Base-by-base conservation (phyloP, 106 monocot genomes). In the Allium fistulosum region DNA sequence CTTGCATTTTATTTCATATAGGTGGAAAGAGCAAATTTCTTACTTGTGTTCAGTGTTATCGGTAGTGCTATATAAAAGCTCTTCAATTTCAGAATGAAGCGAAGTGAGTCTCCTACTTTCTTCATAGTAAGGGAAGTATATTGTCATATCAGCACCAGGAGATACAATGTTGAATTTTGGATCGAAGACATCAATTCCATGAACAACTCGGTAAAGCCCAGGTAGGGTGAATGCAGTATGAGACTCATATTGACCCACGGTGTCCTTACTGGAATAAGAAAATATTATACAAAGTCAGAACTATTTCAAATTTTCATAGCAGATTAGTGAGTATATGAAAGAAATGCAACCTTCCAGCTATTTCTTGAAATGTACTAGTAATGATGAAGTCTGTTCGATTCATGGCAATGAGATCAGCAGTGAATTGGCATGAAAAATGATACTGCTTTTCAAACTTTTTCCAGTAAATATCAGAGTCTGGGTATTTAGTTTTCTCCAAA, bases 351-450 rank as follows among this genome's bases (percentile, higher is more conserved):
- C 87, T 94, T 78, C 95, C 95, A 1, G 95, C 91, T 60, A 95
- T 95, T 70, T 95, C 95, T 76, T 95, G 95, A 74, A 84, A 95
- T 22, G 95, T 91, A 61, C 88, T 91, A 46, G 91, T 91, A 62
- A 95, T 95, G 56, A 95, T 95, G 79, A 95, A 95, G 63, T 95
- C 95, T 26, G 91, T 61, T 58, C 79, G 80, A 70, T 95, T 95
- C 95, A 95, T 95, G 65, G 95, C 95, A 22, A 91, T 83, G 15
- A 95, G 74, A 66, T 95, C 95, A 63, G 84, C 74, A 10, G 83
- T 79, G 56, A 87, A 86, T 58, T 84, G 77, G 72, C 72, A 76
- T 5, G 76, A 76, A 75, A 88, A 79, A 66, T 82, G 85, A 57
- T 88, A 84, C 72, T 83, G 83, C 7, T 80, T 57, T 17, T 88